These are phyloP conservation scores for Saturnispora quitensis DNA, from an alignment of 805 yeast species.

Conservation along the genomic window DNA sequence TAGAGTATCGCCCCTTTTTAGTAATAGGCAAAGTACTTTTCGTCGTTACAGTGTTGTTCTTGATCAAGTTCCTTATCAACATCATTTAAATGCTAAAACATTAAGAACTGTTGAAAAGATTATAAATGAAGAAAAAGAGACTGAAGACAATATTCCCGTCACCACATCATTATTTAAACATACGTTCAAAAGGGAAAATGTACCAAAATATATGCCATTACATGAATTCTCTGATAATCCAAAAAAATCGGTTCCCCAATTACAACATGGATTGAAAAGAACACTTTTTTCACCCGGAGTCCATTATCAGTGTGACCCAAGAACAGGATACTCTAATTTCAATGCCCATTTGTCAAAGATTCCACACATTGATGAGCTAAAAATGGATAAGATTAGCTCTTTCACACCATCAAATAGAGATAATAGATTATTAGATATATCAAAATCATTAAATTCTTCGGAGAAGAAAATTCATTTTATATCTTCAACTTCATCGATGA, in stretches of 20 bases:
- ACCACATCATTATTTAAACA: slow-evolving; percentile 4
- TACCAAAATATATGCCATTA: slow-evolving; percentile 17
- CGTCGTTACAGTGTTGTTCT: background rate
- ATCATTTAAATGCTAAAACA: slow-evolving; percentile 1
- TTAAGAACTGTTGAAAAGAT: background rate
- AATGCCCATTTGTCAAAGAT: slow-evolving; percentile 49
- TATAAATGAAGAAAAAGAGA: background rate
- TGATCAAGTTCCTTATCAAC: background rate
- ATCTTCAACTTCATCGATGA: slow-evolving; percentile 87
- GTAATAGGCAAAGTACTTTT: background rate
- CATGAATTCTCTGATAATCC: slow-evolving; percentile 11
- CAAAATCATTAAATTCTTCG: slow-evolving; percentile 21
- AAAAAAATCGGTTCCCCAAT: slow-evolving; percentile 34
- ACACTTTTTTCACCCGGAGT: slow-evolving; percentile 77
- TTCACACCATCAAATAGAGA: slow-evolving; percentile 70
- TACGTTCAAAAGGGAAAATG: background rate
- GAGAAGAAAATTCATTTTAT: slow-evolving; percentile 33
- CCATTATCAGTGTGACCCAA: slow-evolving; percentile 68
- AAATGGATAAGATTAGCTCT: slow-evolving; percentile 42
- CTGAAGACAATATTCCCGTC: background rate
- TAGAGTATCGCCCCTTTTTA: background rate
- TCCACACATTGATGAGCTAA: slow-evolving; percentile 55
- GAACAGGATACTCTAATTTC: slow-evolving; percentile 68
- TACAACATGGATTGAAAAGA: slow-evolving; percentile 60
- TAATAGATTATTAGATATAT: slow-evolving; percentile 37